Base-by-base conservation (phyloP, 129 eudicot genomes). In the Tagetes erecta region DNA sequence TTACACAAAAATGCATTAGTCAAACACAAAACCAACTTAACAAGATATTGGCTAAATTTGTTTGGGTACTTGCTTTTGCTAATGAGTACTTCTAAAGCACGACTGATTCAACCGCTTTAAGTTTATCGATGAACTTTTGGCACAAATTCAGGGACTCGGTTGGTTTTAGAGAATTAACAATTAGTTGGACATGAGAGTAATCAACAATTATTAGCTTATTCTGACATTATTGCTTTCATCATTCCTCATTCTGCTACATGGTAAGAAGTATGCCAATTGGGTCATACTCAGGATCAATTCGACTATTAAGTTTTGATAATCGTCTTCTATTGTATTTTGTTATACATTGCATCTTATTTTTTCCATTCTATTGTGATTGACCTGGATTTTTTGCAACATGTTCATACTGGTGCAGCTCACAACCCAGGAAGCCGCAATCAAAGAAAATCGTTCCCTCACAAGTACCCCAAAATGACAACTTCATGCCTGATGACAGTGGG, bases 401-500 rank as follows among this genome's bases (percentile, higher is more conserved):
- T 62, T 52, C 76, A 39, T 67, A 57, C 33, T 67, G 72, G 1
- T 80, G 83, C 89, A 93, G 98, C 73, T 72, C 84, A 76, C 79
- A 53, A 39, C 77, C 83, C 42, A 85, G 86, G 89, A 90, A 80
- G 81, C 82, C 88, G 64, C 85, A 67, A 36, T 67, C 80, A 10
- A 93, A 90, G 86, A 93, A 86, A 81, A 57, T 70, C 11, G 65
- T 79, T 60, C 84, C 80, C 2, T 72, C 59, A 68, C 75, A 84
- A 66, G 78, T 75, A 78, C 85, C 86, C 6, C 75, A 77, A 71
- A 82, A 83, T 81, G 87, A 81, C 12, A 76, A 83, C 56, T 62
- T 84, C 38, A 79, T 71, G 80, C 69, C 81, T 31, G 84, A 71
- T 67, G 84, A 51, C 68, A 85, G 74, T 45, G 87, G 53, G 42